Percentiles rank a stretch among this genome's conserved stretches.
Conservation (phyloP, 306 rosid species). For the Luffa aegyptiaca region DNA sequence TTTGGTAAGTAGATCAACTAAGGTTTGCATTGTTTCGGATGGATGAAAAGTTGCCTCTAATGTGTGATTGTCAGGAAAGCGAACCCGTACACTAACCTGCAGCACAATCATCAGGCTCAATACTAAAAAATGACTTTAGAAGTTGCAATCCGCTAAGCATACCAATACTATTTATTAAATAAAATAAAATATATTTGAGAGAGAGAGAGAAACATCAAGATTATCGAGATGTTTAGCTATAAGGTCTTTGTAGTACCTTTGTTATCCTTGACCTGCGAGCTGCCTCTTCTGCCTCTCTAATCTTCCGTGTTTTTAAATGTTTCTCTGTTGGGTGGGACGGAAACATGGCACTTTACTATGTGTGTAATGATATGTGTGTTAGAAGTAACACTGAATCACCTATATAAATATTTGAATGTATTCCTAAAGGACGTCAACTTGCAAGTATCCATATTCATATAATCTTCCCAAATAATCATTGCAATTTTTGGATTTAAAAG, state of each 20-base stretch:
- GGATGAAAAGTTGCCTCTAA: slow-evolving; percentile 80
- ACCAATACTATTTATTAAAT: neutral
- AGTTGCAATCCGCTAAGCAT: neutral
- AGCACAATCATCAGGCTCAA: slow-evolving; percentile 2
- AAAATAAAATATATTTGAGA: no score
- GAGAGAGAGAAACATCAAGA: neutral
- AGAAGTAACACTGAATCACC: neutral
- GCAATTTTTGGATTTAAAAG: neutral
- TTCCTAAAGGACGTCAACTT: neutral
- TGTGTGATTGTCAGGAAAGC: slow-evolving; percentile 89
- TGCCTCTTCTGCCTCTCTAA: slow-evolving; percentile 80
- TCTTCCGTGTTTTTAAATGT: slow-evolving; percentile 60
- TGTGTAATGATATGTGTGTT: neutral
- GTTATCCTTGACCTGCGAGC: slow-evolving; percentile 70
- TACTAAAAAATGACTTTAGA: neutral
- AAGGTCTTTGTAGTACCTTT: slow-evolving; percentile 31
- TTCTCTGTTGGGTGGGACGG: slow-evolving; percentile 43
- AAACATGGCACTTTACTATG: neutral
- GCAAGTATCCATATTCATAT: neutral
- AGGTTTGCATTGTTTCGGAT: slow-evolving; percentile 66
- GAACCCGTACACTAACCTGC: slow-evolving; percentile 80
- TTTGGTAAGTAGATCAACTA: slow-evolving; percentile 60
- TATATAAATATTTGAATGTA: neutral
- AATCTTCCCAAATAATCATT: neutral
- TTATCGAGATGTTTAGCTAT: neutral